Evolutionary conservation across 805 yeast species (phyloP), one percentile per base, ranked within the genome.

Genomic region (Lachancea sp.): DNA sequence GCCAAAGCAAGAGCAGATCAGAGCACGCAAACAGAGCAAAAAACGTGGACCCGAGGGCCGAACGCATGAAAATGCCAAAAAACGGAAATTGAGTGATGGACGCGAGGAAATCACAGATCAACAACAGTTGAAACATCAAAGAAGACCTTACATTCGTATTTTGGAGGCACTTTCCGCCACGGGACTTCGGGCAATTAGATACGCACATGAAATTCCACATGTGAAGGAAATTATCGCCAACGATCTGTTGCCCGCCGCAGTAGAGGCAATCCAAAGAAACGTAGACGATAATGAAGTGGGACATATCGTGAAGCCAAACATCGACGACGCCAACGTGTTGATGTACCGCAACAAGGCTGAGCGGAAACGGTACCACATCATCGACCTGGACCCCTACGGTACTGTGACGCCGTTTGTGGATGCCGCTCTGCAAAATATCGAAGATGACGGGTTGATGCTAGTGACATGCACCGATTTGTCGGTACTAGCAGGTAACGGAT

Each of bases 391-490:
- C 65, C 99, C 99, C 0, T 93, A 93, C 60, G 99, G 99, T 26
- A 84, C 97, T 0, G 99, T 96, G 0, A 79, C 96, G 0, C 99
- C 99, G 7, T 93, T 93, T 61, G 73, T 93, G 25, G 99, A 93
- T 62, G 79, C 93, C 27, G 97, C 98, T 0, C 71, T 93, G 27
- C 95, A 88, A 57, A 70, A 82, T 27, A 76, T 90, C n/a, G 77
- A 75, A 40, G 89, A 90, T 53, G 90, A 82, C 45, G 99, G 98
- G 1, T 58, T 93, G 36, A 66, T 93, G 52, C 69, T 93, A 41
- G 91, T 93, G 2, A 93, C 99, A 0, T 93, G 99, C 63, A 93
- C 99, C 0, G 99, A 93, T 67, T 74, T 95, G 13, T 95, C 95
- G 0, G 96, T 93, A 1, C 72, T 93, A 44, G 98, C 98, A 0